A percentile compares a stretch with the other conserved stretches of the same genome.
Conservation (phyloP, 202 grass and related monocot genomes). For the Hordeum pubiflorum region DNA sequence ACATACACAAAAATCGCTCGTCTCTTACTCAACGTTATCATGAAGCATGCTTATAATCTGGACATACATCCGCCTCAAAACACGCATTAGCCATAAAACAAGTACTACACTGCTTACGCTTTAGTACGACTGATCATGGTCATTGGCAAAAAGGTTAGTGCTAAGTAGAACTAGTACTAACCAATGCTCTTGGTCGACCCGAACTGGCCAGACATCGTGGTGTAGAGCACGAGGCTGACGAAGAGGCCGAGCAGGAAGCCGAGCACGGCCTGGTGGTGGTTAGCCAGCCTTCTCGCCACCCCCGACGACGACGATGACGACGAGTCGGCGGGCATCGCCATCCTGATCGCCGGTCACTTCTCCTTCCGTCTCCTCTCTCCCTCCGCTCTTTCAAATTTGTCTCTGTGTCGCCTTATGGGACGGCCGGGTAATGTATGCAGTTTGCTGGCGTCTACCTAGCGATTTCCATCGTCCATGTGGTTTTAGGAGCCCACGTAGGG, state of each 20-base stretch:
- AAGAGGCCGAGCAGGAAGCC: conserved; percentile 31
- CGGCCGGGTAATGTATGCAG: no score
- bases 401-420: no score
- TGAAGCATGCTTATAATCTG: no score
- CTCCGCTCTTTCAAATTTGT: neutral
- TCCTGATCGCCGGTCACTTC: neutral
- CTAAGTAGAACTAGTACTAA: neutral
- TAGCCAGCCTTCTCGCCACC: neutral
- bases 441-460: neutral
- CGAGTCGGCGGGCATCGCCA: neutral
- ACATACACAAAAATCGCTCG: no score
- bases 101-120: neutral
- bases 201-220: conserved; percentile 11
- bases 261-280: neutral
- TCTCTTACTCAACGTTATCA: no score
- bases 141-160: no score
- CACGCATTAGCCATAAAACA: neutral
- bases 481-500: no score
- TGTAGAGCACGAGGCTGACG: conserved; percentile 27
- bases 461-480: no score
- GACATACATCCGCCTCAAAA: no score
- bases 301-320: neutral
- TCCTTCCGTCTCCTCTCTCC: no score
- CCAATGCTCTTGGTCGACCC: neutral
- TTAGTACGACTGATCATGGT: neutral